phyloP scores from a whole-genome alignment of 371 early-diverging fungal species.

The Circinella umbellata region DNA sequence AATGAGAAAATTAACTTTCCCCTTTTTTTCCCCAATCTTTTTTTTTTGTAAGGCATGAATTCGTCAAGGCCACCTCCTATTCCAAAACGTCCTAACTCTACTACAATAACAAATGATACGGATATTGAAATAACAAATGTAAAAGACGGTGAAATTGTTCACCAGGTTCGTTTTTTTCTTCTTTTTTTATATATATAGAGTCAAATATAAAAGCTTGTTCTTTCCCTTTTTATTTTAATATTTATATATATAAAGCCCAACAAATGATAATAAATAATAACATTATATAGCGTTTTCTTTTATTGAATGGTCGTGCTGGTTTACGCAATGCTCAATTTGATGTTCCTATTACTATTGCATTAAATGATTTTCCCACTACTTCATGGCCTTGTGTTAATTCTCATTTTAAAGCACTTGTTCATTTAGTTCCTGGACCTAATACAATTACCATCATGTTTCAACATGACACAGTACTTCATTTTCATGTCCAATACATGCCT shows the following conservation, averaged over 20 bases:
- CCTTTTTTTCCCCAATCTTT: too few species aligned
- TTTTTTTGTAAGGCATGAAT: too few species aligned
- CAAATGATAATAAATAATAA: neutral
- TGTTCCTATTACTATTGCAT: conserved; percentile 39
- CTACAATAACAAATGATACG: neutral
- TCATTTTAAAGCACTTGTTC: conserved; percentile 68
- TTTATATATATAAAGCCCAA: too few species aligned
- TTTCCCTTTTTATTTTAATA: too few species aligned
- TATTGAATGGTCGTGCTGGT: conserved; percentile 62
- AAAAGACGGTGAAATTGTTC: conserved; percentile 55
- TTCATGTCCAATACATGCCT: conserved; percentile 58
- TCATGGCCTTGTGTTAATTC: conserved; percentile 61
- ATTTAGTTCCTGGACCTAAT: conserved; percentile 63
- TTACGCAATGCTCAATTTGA: conserved; percentile 30
- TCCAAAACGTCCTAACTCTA: neutral
- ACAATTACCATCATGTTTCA: conserved; percentile 48
- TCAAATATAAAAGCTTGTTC: neutral
- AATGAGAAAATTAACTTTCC: too few species aligned
- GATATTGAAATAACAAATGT: conserved; percentile 43
- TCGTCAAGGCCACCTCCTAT: neutral
- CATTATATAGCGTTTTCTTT: conserved; percentile 50
- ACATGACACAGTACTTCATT: conserved; percentile 17
- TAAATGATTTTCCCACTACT: conserved; percentile 56
- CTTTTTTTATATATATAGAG: neutral
- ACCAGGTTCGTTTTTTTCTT: conserved; percentile 35